Conservation (phyloP, 2,329 filamentous ascomycete species). For the Sporothrix dimorphospora region DNA sequence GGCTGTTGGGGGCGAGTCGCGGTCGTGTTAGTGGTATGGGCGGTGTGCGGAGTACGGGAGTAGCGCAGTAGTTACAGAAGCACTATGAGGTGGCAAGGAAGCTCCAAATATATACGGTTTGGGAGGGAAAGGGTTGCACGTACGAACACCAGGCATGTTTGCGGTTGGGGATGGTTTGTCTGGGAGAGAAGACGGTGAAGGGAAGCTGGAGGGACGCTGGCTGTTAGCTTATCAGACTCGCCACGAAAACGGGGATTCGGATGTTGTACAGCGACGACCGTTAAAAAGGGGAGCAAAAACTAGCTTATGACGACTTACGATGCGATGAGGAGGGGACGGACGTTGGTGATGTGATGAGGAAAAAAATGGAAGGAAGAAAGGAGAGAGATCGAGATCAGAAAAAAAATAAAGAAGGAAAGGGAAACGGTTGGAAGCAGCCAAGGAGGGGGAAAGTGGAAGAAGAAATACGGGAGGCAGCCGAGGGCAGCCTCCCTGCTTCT, state of each 20-base stretch:
- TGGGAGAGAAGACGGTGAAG: not conserved
- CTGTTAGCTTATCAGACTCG: constrained; percentile 11
- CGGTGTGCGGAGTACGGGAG: not conserved
- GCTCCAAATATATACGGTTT: not conserved
- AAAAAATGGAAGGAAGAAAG: not conserved
- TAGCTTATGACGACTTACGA: constrained; percentile 15
- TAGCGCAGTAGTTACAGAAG: not conserved
- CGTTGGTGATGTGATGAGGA: not conserved
- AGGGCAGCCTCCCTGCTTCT: not conserved
- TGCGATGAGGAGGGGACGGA: not conserved
- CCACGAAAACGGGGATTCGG: not conserved
- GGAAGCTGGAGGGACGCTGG: not conserved
- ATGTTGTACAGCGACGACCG: not conserved
- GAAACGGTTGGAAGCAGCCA: constrained; percentile 7
- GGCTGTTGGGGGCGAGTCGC: constrained; percentile 42
- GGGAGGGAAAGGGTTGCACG: constrained; percentile 38
- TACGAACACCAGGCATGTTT: constrained; percentile 59
- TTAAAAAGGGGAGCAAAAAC: not conserved
- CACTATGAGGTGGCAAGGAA: not conserved
- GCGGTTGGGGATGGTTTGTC: constrained; percentile 38
- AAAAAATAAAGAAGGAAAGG: constrained; percentile 10
- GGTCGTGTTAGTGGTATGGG: constrained; percentile 17
- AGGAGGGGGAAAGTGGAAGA: constrained; percentile 27
- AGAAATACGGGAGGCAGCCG: constrained; percentile 22
- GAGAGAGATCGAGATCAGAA: not conserved